Evolutionary conservation across 108 stramenopile species (phyloP), one percentile per base, ranked within the genome.

Genomic region (Poteriospumella lacustris): DNA sequence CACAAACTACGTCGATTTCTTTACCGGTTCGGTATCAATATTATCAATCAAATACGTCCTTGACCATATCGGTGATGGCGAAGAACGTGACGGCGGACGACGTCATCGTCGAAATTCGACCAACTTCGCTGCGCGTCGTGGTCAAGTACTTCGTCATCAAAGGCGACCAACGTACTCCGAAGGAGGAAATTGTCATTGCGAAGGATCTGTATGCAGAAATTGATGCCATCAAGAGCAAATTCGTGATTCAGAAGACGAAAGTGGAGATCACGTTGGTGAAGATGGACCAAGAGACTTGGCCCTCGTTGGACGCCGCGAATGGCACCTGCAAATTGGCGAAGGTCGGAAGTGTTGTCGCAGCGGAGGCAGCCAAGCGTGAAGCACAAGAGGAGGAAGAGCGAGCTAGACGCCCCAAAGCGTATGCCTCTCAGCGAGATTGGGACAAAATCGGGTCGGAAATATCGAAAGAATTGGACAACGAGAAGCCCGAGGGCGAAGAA

Each of bases 401-500:
- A 19, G 2, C 1, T 2, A 60, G 38, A 59, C 1, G 36, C 12
- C n/a, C 0, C 75, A 9, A 75, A 42, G 3, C 93, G 1, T 96
- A 94, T 72, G 87, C 93, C 58, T 89, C 90, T 75, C 81, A 87
- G 64, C 79, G 82, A 43, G 91, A 97, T 67, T 97, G 96, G 96
- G 89, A 91, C 60, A 86, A 86, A 12, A 90, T 97, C 47, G 92
- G 91, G 68, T 81, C 84, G 58, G 78, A 87, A 56, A 75, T 97
- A 40, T 77, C 76, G 9, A 82, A 86, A 39, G 91, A 97, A 78
- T 92, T 95, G 80, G 93, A 94, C 68, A 79, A 85, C 3, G 97
- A 96, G 68, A 99, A 96, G 80, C 95, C 95, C 28, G 89, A 93
- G 68, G 97, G 96, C 0, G 97, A 97, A 47, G 92, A 94, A 75